A percentile compares a stretch with the other conserved stretches of the same genome.
Evolutionary conservation across 73 alveolate species (phyloP).

Genomic region (Paramecium sexaurelia): DNA sequence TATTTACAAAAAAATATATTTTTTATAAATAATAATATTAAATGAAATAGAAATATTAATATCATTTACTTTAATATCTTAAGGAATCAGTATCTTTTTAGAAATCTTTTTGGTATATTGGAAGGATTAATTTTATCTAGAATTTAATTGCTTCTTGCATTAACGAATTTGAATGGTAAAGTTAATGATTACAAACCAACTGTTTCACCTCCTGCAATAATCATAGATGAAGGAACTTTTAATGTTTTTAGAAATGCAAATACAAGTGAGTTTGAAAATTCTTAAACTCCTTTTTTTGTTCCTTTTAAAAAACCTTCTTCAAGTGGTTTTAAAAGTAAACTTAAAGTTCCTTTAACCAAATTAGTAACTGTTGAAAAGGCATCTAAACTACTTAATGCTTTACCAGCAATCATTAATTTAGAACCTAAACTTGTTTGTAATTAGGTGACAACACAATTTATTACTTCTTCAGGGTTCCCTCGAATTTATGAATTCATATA

Average conservation of each 20-base stretch:
- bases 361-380: not conserved
- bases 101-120: slow-evolving; percentile 12
- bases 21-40: not conserved
- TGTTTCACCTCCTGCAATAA: not conserved
- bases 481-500: not conserved
- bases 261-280: not conserved
- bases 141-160: not conserved
- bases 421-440: not conserved
- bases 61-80: not conserved
- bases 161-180: not conserved
- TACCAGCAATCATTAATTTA: not conserved
- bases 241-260: not conserved
- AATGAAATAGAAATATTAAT: not conserved
- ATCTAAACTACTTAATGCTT: slow-evolving; percentile 9
- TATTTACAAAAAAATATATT: not conserved
- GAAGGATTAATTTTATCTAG: not conserved
- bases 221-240: not conserved
- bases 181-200: not conserved
- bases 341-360: not conserved
- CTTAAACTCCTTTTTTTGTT: slow-evolving; percentile 18
- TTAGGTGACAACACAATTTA: not conserved
- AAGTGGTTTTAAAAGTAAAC: not conserved
- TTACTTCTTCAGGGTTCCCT: not conserved
- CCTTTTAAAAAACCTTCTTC: slow-evolving; percentile 1
- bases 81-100: not conserved